Percentiles rank a stretch among this genome's conserved stretches.
Conservation (phyloP, 2,329 filamentous ascomycete genomes). For the Talaromyces sp. region DNA sequence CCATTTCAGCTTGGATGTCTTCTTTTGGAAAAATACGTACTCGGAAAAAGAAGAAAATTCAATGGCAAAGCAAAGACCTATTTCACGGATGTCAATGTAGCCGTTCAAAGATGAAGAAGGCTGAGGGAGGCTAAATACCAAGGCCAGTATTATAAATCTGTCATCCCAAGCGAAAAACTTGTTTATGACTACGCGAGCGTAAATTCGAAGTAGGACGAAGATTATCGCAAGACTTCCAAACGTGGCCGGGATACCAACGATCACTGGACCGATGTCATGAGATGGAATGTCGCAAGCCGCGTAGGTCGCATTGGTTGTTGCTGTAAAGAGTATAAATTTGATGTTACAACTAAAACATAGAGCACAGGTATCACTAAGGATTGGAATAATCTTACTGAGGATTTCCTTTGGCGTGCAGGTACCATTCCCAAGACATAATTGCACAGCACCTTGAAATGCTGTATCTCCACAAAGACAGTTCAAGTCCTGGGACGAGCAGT, state of each 20-base stretch:
- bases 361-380: background rate
- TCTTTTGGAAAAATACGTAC: background rate
- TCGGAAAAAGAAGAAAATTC: constrained; percentile 19
- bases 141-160: constrained; percentile 13
- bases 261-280: constrained; percentile 14
- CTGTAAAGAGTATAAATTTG: background rate
- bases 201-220: constrained; percentile 15
- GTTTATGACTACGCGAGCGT: constrained; percentile 17
- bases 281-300: constrained; percentile 14
- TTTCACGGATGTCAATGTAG: background rate
- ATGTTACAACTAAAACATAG: background rate
- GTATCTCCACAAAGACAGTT: constrained; percentile 16
- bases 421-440: constrained; percentile 16
- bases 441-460: constrained; percentile 13
- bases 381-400: constrained; percentile 11
- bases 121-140: background rate
- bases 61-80: constrained; percentile 19
- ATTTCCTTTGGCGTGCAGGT: constrained; percentile 18
- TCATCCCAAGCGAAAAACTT: constrained; percentile 22
- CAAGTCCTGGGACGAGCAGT: constrained; percentile 12
- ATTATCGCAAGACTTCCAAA: constrained; percentile 20
- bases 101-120: background rate
- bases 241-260: constrained; percentile 17
- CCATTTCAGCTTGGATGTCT: background rate
- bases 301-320: constrained; percentile 20